Evolutionary conservation across 169 alveolate genomes (phyloP).

Genomic region (Plasmodium berghei): DNA sequence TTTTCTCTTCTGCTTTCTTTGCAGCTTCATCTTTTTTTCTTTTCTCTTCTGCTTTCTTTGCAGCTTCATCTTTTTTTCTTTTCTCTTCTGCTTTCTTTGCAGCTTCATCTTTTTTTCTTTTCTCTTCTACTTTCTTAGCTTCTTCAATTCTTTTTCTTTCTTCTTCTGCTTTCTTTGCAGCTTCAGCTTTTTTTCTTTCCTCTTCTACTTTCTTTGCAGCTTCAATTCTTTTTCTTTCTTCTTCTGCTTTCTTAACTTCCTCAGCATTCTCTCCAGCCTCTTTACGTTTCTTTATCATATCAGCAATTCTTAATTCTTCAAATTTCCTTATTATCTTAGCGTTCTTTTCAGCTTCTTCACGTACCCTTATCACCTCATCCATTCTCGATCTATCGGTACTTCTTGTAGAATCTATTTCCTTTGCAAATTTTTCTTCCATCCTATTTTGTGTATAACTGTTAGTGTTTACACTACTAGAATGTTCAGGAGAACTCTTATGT

Average conservation of each 20-base stretch:
- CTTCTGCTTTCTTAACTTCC: constrained; percentile 4
- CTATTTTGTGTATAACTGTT: background rate
- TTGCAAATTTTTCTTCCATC: background rate
- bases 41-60: background rate
- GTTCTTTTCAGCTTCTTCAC: background rate
- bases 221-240: constrained; percentile 1
- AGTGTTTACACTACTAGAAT: background rate
- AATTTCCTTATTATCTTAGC: background rate
- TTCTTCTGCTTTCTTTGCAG: background rate
- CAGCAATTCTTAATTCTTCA: constrained; percentile 17
- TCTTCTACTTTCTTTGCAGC: constrained; percentile 5
- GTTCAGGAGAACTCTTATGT: background rate
- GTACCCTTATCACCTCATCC: background rate
- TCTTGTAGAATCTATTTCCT: background rate
- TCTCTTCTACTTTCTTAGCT: constrained; percentile 2
- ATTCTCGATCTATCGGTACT: background rate
- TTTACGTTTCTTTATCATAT: background rate
- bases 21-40: background rate
- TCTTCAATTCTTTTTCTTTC: constrained; percentile 3
- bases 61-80: background rate
- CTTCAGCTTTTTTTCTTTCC: background rate
- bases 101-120: background rate
- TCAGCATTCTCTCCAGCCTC: background rate
- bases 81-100: constrained; percentile 5
- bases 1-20: background rate